A percentile compares a stretch with the other conserved stretches of the same genome.
Conservation (phyloP, 2,329 filamentous ascomycete genomes). For the Xylariaceae sp. region DNA sequence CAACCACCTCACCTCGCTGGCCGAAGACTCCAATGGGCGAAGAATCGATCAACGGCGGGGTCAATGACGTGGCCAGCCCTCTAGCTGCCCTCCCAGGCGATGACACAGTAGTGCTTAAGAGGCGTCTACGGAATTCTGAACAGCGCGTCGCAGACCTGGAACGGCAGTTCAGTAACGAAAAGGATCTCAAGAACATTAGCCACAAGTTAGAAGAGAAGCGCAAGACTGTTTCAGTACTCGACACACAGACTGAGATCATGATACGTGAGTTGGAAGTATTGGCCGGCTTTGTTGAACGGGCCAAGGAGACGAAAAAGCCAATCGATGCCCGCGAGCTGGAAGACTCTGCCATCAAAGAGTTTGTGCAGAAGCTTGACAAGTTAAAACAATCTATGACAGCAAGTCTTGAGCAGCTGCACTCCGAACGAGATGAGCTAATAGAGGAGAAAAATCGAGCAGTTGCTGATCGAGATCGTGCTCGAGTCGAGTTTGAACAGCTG, state of each 20-base stretch:
- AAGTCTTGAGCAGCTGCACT: slow-evolving; percentile 56
- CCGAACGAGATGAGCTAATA: slow-evolving; percentile 73
- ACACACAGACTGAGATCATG: slow-evolving; percentile 93
- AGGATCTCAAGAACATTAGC: slow-evolving; percentile 71
- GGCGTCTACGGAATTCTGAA: slow-evolving; percentile 76
- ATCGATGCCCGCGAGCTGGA: slow-evolving; percentile 80
- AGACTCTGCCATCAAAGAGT: slow-evolving; percentile 84
- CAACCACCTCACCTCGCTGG: slow-evolving; percentile 64
- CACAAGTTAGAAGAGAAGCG: slow-evolving; percentile 87
- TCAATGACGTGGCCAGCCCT: slow-evolving; percentile 68
- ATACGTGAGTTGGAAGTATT: slow-evolving; percentile 87
- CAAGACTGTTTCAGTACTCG: slow-evolving; percentile 89
- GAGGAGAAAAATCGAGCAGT: slow-evolving; percentile 82
- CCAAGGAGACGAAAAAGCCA: slow-evolving; percentile 76
- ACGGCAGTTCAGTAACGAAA: slow-evolving; percentile 65
- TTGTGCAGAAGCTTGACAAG: slow-evolving; percentile 70
- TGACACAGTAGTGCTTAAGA: slow-evolving; percentile 65
- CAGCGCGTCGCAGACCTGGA: slow-evolving; percentile 84
- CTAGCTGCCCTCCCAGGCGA: slow-evolving; percentile 58
- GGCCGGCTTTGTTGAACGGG: slow-evolving; percentile 80
- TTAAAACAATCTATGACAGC: slow-evolving; percentile 57
- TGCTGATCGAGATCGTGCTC: slow-evolving; percentile 84
- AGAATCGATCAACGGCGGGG: slow-evolving; percentile 44
- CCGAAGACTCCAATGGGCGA: slow-evolving; percentile 63
- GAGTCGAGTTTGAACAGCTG: slow-evolving; percentile 92